phyloP scores from a whole-genome alignment of 1,284 basidiomycete species.

The Wallemia mellicola region DNA sequence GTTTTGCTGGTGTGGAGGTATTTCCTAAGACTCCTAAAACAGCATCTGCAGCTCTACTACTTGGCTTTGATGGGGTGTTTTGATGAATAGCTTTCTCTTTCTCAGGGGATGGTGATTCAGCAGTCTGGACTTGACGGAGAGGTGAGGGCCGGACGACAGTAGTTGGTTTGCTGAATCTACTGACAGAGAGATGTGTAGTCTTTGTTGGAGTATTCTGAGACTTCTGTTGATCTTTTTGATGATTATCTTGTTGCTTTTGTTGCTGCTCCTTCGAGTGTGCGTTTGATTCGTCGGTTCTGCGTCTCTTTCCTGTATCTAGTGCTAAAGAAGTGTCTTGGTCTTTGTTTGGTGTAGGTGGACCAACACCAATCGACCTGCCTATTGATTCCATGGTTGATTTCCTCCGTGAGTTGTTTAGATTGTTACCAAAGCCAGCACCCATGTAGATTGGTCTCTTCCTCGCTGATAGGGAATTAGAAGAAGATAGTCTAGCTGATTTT shows the following conservation, averaged over 20 bases:
- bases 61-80: neutral
- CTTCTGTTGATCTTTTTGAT: neutral
- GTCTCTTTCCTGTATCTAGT: neutral
- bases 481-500: no score
- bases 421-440: neutral
- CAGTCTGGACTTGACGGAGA: neutral
- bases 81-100: neutral
- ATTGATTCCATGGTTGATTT: neutral
- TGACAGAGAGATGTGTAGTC: neutral
- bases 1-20: neutral
- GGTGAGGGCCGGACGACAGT: neutral
- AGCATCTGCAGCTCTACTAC: neutral
- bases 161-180: neutral
- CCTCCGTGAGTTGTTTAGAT: neutral
- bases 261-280: neutral
- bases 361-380: neutral
- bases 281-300: neutral
- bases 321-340: neutral
- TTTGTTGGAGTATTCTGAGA: neutral
- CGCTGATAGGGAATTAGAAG: neutral
- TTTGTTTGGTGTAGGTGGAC: neutral
- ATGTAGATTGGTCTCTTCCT: conserved; percentile 1
- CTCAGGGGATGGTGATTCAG: neutral
- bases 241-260: neutral
- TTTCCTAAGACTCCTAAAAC: neutral